phyloP scores from a whole-genome alignment of 1,139 yeast genomes.

The Protomyces gravidus region DNA sequence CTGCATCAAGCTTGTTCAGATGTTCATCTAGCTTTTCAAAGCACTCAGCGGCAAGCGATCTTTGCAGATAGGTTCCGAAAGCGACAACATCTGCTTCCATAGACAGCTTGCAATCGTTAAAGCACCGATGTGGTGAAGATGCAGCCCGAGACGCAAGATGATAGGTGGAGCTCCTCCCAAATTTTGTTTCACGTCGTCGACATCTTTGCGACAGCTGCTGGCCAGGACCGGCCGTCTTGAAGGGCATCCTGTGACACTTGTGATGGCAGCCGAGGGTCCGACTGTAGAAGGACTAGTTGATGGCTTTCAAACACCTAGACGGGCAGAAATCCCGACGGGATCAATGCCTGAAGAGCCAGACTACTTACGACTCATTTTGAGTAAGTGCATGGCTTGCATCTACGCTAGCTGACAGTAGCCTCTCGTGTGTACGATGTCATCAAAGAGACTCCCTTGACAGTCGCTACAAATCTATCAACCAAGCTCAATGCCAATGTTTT shows the following conservation, averaged over 20 bases:
- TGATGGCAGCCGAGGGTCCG: neutral
- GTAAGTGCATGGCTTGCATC: neutral
- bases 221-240: too few species aligned
- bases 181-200: neutral
- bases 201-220: too few species aligned
- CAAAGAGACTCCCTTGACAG: constrained; percentile 78
- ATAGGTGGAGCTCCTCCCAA: neutral
- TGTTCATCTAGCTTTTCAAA: neutral
- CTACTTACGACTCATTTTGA: constrained; percentile 15
- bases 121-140: neutral
- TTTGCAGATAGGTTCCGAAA: neutral
- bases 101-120: neutral
- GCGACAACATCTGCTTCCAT: neutral
- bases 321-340: constrained; percentile 1
- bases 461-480: constrained; percentile 70
- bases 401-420: constrained; percentile 54
- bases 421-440: constrained; percentile 93
- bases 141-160: too few species aligned
- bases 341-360: constrained; percentile 14
- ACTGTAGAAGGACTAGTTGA: neutral
- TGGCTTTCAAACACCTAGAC: neutral
- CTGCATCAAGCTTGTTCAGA: constrained; percentile 36
- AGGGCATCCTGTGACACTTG: too few species aligned
- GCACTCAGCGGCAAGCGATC: neutral
- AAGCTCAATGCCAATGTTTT: constrained; percentile 67